Conservation (phyloP, 257 asterid genomes). For the Solanum paucissectum region DNA sequence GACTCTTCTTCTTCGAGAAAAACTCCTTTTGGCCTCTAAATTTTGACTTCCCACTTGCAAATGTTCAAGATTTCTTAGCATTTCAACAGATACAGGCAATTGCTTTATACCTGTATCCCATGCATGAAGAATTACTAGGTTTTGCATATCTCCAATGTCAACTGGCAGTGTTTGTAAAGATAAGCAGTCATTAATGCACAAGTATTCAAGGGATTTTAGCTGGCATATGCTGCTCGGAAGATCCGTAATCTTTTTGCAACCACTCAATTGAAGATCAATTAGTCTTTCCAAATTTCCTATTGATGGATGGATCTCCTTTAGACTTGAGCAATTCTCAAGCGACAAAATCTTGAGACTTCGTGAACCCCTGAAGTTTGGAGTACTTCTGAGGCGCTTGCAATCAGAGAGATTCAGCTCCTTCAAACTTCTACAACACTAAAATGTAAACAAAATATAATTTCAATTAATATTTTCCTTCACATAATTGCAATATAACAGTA, state of each 20-base stretch:
- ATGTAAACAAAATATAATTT: not conserved
- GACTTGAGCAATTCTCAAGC: not conserved
- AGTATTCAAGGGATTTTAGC: not conserved
- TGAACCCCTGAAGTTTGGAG: not conserved
- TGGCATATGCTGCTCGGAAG: not conserved
- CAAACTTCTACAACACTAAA: not conserved
- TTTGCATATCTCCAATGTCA: not conserved
- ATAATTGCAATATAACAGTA: not conserved
- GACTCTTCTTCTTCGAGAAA: not conserved
- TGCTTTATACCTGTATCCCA: not conserved
- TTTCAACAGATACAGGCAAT: not conserved
- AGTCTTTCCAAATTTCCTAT: not conserved
- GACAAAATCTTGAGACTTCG: not conserved
- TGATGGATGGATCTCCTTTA: not conserved
- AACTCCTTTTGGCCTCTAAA: not conserved
- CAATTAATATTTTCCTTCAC: not conserved
- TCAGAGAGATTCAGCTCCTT: not conserved
- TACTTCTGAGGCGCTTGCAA: not conserved
- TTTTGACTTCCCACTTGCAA: not conserved
- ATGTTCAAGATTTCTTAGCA: not conserved
- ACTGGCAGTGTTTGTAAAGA: not conserved
- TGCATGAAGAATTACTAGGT: not conserved
- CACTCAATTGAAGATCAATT: not conserved
- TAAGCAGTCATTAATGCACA: rapidly evolving
- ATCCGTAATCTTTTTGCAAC: not conserved